Evolutionary conservation across 768 basidiomycete genomes (phyloP), one percentile per base, ranked within the genome.

Genomic region (Rhizopogon vinicolor): DNA sequence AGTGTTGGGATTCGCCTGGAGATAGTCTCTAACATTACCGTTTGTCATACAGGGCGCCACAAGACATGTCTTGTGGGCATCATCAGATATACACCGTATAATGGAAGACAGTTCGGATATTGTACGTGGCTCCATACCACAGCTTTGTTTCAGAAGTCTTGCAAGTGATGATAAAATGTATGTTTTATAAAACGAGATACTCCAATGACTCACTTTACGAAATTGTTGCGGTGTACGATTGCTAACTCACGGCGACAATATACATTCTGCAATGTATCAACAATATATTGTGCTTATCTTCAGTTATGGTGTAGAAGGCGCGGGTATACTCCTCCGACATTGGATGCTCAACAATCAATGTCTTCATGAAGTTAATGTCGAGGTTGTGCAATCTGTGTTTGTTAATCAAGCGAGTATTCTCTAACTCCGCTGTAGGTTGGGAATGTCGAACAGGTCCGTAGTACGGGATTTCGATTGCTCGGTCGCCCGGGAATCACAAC

Each of bases 41-140:
- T 68, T 62, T 9, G 62, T 51, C 74, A 75, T 74, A 72, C 74
- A 76, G 25, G 66, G 75, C 3, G 75, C 77, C 41, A 77, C 67
- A 14, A 78, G 62, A 35, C 64, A 62, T 25, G 65, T 56, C 16
- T 50, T 5, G 18, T 19, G 31, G 35, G 10, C 16, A 53, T 13
- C 51, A 6, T 40, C 50, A 2, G 25, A 41, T 62, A 75, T 14
- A 71, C 49, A 2, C 74, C 73, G 59, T 69, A 67, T 29, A 75
- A 56, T 2, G 72, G 73, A 22, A 75, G 58, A 25, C 75, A 66
- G 39, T 74, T 73, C 0, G 64, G 60, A 51, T 76, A 74, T 0
- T 53, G 59, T 6, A 75, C 49, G 52, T 71, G 66, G 6, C 62
- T 61, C 73, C 74, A 76, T 44, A 69, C 41, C 18, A 69, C 58